These are phyloP conservation scores for Bigelowiella natans DNA, from an alignment of 78 protist species.

Conservation along the genomic window DNA sequence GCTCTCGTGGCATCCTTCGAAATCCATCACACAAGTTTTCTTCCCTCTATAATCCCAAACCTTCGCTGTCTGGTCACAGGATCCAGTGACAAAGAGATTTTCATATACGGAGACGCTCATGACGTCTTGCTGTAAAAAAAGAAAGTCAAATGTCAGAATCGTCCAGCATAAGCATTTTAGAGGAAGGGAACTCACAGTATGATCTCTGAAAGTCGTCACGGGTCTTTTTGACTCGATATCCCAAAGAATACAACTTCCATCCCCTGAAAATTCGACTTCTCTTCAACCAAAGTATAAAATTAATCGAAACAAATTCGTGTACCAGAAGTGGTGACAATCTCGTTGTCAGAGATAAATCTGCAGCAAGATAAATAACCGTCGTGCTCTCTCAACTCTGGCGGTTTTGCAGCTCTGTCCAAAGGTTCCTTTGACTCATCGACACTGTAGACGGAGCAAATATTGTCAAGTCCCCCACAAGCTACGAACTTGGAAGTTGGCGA, in stretches of 20 bases:
- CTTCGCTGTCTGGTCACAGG: conserved; percentile 73
- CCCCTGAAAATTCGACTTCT: too few species aligned
- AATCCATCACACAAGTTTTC: conserved; percentile 69
- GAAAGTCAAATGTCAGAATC: too few species aligned
- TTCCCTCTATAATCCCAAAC: conserved; percentile 91
- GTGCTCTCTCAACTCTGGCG: conserved; percentile 10
- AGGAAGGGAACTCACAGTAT: conserved; percentile 74
- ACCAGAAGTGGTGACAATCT: conserved; percentile 60
- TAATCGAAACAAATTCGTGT: too few species aligned
- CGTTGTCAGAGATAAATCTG: conserved; percentile 61
- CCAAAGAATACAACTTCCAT: conserved; percentile 76
- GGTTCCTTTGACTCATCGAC: too few species aligned
- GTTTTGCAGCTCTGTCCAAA: too few species aligned
- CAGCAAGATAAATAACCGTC: conserved; percentile 79
- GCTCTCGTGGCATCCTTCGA: conserved; percentile 77
- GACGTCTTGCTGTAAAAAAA: too few species aligned
- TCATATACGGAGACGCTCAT: too few species aligned
- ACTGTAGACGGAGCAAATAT: background rate
- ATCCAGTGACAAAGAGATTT: conserved; percentile 77
- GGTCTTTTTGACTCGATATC: conserved; percentile 67
- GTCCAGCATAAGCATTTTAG: background rate
- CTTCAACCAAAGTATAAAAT: too few species aligned
- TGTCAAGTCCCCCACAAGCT: conserved; percentile 5
- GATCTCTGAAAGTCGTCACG: conserved; percentile 54
- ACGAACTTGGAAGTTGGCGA: background rate